phyloP scores from a whole-genome alignment of 2,329 filamentous ascomycete genomes.

The Endoconidiophora laricicola region DNA sequence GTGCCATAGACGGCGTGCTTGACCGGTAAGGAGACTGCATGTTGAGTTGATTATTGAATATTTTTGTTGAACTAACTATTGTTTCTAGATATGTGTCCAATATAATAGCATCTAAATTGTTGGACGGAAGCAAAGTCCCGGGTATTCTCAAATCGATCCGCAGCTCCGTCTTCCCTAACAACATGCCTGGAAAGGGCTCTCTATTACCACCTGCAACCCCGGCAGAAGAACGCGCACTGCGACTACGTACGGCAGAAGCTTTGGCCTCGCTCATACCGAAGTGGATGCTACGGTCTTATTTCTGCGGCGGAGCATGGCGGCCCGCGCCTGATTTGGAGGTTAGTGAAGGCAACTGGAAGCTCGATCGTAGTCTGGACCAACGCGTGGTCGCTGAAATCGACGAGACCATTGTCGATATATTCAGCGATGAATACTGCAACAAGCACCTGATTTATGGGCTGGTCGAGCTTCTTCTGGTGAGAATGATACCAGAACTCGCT shows the following conservation, averaged over 20 bases:
- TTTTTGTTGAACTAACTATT: not conserved
- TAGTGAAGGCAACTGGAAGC: conserved; percentile 15
- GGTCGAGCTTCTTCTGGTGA: conserved; percentile 65
- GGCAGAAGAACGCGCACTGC: conserved; percentile 43
- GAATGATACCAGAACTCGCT: conserved; percentile 67
- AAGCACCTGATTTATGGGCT: conserved; percentile 76
- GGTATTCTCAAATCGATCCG: conserved; percentile 54
- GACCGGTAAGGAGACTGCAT: conserved; percentile 63
- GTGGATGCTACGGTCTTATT: conserved; percentile 33
- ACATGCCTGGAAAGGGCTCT: conserved; percentile 50
- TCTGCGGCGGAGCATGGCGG: conserved; percentile 22
- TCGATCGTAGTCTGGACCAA: conserved; percentile 25
- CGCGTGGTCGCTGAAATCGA: conserved; percentile 42
- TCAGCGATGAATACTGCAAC: conserved; percentile 77
- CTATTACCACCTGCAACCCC: conserved; percentile 43
- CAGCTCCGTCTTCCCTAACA: conserved; percentile 71
- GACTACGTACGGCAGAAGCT: conserved; percentile 48
- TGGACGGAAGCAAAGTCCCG: conserved; percentile 49
- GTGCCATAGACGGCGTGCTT: conserved; percentile 57
- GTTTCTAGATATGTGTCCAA: conserved; percentile 39
- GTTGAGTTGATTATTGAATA: not conserved
- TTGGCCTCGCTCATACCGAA: conserved; percentile 33
- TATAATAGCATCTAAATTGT: conserved; percentile 36
- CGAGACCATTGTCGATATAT: conserved; percentile 49
- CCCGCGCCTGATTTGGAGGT: conserved; percentile 15